A percentile compares a stretch with the other conserved stretches of the same genome.
These are phyloP conservation scores for Phytopythium boreale DNA, from an alignment of 352 stramenopile genomes.

Conservation along the genomic window DNA sequence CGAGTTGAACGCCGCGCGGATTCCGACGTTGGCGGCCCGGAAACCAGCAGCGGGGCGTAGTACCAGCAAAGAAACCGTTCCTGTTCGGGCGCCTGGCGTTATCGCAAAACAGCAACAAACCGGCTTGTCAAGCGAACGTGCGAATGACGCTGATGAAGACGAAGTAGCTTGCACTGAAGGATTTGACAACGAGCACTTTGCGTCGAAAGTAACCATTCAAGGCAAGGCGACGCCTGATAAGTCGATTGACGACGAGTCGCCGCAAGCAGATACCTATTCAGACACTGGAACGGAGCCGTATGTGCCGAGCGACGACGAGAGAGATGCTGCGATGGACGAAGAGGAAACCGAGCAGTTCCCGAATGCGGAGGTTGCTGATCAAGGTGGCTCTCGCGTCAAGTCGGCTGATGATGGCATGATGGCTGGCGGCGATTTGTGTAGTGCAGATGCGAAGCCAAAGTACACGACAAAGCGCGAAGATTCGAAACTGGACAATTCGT, in stretches of 20 bases:
- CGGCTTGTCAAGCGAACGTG: neutral
- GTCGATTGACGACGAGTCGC: neutral
- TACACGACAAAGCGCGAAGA: neutral
- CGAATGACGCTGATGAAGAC: neutral
- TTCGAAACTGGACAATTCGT: neutral
- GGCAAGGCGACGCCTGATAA: neutral
- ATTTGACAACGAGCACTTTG: neutral
- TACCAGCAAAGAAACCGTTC: neutral
- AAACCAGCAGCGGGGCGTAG: neutral
- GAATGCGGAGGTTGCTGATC: neutral
- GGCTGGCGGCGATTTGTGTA: neutral
- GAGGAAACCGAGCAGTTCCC: slow-evolving; percentile 7
- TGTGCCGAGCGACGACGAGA: slow-evolving; percentile 5
- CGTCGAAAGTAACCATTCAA: neutral
- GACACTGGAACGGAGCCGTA: slow-evolving; percentile 25
- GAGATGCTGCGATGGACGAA: slow-evolving; percentile 10
- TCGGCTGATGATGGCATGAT: too few species aligned
- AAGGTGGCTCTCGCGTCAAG: neutral
- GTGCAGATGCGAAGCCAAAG: neutral
- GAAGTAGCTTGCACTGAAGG: neutral
- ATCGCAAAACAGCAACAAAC: neutral
- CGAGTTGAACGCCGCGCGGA: neutral
- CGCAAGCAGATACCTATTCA: slow-evolving; percentile 16
- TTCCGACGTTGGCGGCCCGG: neutral
- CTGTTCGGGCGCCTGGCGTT: neutral